Percentiles rank a stretch among this genome's conserved stretches.
phyloP scores from a whole-genome alignment of 2,329 filamentous ascomycete species.

The Nannizziopsis arthrosporioides region DNA sequence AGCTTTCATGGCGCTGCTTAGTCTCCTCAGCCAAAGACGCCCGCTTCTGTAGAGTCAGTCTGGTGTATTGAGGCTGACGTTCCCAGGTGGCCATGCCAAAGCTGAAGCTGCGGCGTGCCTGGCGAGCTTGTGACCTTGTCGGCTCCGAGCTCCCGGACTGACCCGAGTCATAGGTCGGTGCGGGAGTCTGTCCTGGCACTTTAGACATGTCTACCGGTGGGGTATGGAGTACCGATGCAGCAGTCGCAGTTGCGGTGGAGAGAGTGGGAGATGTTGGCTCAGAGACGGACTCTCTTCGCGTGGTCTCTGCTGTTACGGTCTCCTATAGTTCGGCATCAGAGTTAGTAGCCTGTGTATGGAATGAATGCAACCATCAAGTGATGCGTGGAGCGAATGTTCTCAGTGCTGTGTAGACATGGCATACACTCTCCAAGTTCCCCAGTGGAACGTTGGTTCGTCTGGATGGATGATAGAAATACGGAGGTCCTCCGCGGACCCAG shows the following conservation, averaged over 20 bases:
- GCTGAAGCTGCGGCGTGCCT: neutral
- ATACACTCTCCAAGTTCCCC: slow-evolving; percentile 10
- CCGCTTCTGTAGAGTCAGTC: slow-evolving; percentile 37
- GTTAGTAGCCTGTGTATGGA: neutral
- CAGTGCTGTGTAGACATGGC: neutral
- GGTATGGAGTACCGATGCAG: slow-evolving; percentile 18
- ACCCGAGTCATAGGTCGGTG: neutral
- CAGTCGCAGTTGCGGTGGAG: neutral
- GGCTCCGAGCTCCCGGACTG: neutral
- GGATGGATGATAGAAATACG: slow-evolving; percentile 13
- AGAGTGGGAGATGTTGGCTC: neutral
- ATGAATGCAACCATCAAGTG: neutral
- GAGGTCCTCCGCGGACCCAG: slow-evolving; percentile 16
- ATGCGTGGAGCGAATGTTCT: neutral
- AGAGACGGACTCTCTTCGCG: slow-evolving; percentile 1
- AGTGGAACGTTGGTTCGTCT: slow-evolving; percentile 1
- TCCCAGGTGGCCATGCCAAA: slow-evolving; percentile 6
- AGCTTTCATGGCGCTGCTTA: slow-evolving; percentile 31
- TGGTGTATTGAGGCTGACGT: slow-evolving; percentile 20
- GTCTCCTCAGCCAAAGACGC: slow-evolving; percentile 28
- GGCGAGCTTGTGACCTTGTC: neutral
- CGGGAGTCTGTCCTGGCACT: neutral
- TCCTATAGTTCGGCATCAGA: neutral
- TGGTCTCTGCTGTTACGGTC: neutral
- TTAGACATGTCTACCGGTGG: slow-evolving; percentile 13